phyloP scores from a whole-genome alignment of 345 rosid genomes.

The Noccaea bulbosa region DNA sequence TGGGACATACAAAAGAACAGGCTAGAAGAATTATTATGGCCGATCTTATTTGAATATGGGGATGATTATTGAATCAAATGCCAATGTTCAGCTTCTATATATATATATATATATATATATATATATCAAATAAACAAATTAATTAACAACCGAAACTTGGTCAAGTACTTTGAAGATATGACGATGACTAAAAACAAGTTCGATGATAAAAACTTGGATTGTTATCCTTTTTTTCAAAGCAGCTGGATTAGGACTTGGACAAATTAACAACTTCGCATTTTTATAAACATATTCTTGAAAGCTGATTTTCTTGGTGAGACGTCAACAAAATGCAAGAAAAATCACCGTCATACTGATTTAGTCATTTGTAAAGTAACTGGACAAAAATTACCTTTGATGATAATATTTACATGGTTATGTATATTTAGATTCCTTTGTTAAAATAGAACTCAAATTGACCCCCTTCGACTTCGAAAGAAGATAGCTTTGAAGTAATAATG shows the following conservation, averaged over 20 bases:
- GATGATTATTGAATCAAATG: slow-evolving; percentile 16
- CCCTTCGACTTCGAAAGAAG: neutral
- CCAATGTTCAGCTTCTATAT: slow-evolving; percentile 9
- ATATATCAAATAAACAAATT: neutral
- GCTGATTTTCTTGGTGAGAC: slow-evolving; percentile 37
- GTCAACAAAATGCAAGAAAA: slow-evolving; percentile 36
- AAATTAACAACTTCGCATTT: slow-evolving; percentile 41
- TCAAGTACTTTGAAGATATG: slow-evolving; percentile 15
- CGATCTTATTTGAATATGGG: slow-evolving; percentile 8
- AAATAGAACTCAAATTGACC: slow-evolving; percentile 17
- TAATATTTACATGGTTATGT: slow-evolving; percentile 12
- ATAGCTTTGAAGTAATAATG: slow-evolving; percentile 8
- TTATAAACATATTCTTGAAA: slow-evolving; percentile 22
- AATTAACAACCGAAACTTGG: slow-evolving; percentile 9
- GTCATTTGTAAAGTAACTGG: slow-evolving; percentile 23
- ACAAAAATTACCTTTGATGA: slow-evolving; percentile 29
- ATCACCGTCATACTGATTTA: slow-evolving; percentile 31
- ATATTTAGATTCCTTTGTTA: slow-evolving; percentile 6
- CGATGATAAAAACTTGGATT: slow-evolving; percentile 4
- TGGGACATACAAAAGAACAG: neutral
- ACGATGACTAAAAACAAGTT: no score
- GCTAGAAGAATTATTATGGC: neutral
- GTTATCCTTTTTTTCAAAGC: no score
- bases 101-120: neutral
- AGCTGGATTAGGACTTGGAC: slow-evolving; percentile 38